Evolutionary conservation across 176 grass and related monocot genomes (phyloP), one percentile per base, ranked within the genome.

Genomic region (Eleusine indica): DNA sequence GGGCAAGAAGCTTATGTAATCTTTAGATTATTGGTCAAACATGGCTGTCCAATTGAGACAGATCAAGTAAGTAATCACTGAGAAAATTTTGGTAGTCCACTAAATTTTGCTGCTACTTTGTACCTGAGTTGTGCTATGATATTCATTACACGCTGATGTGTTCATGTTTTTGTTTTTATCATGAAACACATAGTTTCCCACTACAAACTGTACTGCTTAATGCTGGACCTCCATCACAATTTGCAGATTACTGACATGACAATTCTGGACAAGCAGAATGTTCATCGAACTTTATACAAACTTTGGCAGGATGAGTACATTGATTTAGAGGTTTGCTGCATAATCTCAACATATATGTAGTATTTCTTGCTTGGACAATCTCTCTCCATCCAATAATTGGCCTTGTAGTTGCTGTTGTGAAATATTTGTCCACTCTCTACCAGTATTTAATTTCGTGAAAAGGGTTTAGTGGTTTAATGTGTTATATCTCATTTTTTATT

Each of bases 261-360:
- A 25, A 94, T 94, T 86, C 79, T 91, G 64, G 89, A 94, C 82
- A 94, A 97, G 87, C 88, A 88, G 77, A 70, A 92, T 60, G 89
- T 89, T 86, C 87, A 94, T 75, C 68, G 67, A 88, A 91, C 86
- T 82, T 78, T 94, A 57, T 97, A 92, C 85, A 94, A 87, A 76
- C 87, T 97, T 60, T 97, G 91, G 91, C 91, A 90, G 72, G 91
- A 97, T 0, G 89, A 90, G 41, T 97, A 87, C 77, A 85, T 95
- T 64, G 88, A 92, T 61, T 66, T 71, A 81, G 84, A 90, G 93
- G 87, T 91, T 56, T 69, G 78, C 66, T 69, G 48, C 39, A 66
- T 77, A 66, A 30, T 41, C 47, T 56, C 14, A 66, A 82, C 66
- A 71, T 13, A 74, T 6, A 53, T 65, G 5, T 71, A 72, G 28